Conservation (phyloP, 345 rosid genomes). For the Sisymbrium irio region DNA sequence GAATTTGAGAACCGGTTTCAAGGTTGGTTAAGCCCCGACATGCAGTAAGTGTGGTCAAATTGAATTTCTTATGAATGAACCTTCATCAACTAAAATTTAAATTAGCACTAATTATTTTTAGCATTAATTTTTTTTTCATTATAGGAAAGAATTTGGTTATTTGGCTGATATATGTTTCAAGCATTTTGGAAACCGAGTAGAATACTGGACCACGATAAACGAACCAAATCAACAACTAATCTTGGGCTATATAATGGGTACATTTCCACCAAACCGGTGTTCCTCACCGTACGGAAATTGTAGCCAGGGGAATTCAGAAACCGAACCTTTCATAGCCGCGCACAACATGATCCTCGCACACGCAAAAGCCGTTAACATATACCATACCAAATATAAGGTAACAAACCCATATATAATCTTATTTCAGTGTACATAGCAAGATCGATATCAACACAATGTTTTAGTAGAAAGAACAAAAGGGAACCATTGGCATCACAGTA, state of each 20-base stretch:
- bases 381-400: conserved; percentile 62
- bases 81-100: neutral
- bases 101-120: neutral
- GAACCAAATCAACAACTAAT: conserved; percentile 43
- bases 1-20: conserved; percentile 67
- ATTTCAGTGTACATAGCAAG: no score
- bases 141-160: conserved; percentile 52
- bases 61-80: neutral
- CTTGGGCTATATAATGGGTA: conserved; percentile 37
- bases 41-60: conserved; percentile 41
- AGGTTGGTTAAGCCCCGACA: conserved; percentile 60
- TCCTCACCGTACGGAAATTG: conserved; percentile 49
- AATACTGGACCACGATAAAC: conserved; percentile 54
- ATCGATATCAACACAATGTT: neutral
- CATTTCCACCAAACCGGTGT: conserved; percentile 44
- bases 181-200: conserved; percentile 52
- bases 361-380: conserved; percentile 46
- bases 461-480: conserved; percentile 46
- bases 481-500: conserved; percentile 58
- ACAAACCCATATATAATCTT: neutral
- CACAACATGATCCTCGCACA: conserved; percentile 61
- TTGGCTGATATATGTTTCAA: conserved; percentile 55
- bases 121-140: neutral
- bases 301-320: conserved; percentile 44
- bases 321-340: conserved; percentile 52